Percentiles rank a stretch among this genome's conserved stretches.
Conservation (phyloP, 129 eudicot species). For the Artemisia argyi region DNA sequence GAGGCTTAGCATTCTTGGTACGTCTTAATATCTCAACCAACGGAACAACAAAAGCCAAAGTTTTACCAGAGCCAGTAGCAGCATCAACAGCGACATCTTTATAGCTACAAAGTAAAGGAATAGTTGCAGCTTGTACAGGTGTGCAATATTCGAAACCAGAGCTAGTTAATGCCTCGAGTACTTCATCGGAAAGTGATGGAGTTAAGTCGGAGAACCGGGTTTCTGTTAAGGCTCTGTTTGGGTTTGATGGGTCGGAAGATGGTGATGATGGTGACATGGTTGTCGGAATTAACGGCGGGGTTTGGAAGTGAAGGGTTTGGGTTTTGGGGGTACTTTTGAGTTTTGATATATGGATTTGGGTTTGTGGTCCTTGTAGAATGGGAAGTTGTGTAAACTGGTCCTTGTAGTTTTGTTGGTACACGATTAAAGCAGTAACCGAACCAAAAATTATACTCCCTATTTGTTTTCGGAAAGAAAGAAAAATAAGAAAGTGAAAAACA, state of each 20-base stretch:
- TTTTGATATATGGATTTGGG: too few species aligned
- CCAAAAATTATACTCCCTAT: too few species aligned
- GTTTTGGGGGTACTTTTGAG: too few species aligned
- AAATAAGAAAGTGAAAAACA: too few species aligned
- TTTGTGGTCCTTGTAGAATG: too few species aligned
- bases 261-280: constrained; percentile 35
- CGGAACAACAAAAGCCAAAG: constrained; percentile 92
- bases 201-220: constrained; percentile 85
- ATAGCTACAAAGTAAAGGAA: constrained; percentile 79
- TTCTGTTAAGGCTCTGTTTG: constrained; percentile 71
- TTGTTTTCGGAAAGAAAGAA: too few species aligned
- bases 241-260: constrained; percentile 31
- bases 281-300: constrained; percentile 13
- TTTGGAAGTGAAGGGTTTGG: not conserved
- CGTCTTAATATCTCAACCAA: constrained; percentile 94
- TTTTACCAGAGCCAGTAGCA: constrained; percentile 99
- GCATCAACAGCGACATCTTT: constrained; percentile 97
- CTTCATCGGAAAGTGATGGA: constrained; percentile 68
- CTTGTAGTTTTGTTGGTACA: too few species aligned
- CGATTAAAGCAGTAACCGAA: too few species aligned
- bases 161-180: constrained; percentile 49
- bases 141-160: constrained; percentile 82
- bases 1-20: constrained; percentile 61
- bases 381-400: too few species aligned
- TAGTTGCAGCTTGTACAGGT: constrained; percentile 94